phyloP scores from a whole-genome alignment of 2,329 filamentous ascomycete genomes.

The Parascedosporium putredinis region DNA sequence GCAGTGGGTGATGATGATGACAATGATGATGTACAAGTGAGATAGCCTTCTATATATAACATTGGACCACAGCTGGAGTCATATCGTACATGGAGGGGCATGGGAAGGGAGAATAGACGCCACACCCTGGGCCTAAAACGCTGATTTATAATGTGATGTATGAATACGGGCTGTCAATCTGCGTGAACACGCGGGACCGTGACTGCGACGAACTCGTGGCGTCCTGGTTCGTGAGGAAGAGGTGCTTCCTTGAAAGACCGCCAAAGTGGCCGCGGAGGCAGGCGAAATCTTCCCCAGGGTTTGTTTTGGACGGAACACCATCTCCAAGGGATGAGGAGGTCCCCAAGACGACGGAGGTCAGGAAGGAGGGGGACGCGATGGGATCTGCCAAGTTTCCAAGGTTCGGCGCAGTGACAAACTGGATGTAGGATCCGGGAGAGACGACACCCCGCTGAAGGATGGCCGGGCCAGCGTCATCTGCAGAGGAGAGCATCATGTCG shows the following conservation, averaged over 20 bases:
- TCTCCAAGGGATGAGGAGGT: conserved; percentile 2
- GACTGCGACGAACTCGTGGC: neutral
- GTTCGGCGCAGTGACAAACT: conserved; percentile 46
- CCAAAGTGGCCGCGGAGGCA: conserved; percentile 40
- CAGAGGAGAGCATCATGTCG: conserved; percentile 26
- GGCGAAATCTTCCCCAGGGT: conserved; percentile 16
- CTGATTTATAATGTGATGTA: conserved; percentile 1
- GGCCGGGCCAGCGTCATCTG: conserved; percentile 8
- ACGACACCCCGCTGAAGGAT: conserved; percentile 35
- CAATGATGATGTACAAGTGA: neutral
- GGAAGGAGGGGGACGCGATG: conserved; percentile 15
- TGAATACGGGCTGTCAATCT: conserved; percentile 11
- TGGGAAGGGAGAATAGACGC: neutral
- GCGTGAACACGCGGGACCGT: neutral
- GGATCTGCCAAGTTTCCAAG: conserved; percentile 6
- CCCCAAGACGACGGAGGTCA: conserved; percentile 9
- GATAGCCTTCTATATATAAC: neutral
- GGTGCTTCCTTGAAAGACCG: conserved; percentile 48
- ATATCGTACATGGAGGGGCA: too few species aligned
- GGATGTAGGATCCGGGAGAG: conserved; percentile 52
- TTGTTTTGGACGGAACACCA: neutral
- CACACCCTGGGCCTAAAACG: too few species aligned
- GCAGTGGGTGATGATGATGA: too few species aligned
- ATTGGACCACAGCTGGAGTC: too few species aligned
- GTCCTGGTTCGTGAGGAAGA: conserved; percentile 34